Evolutionary conservation across 345 rosid species (phyloP).

Genomic region (Eutrema heterophyllum): DNA sequence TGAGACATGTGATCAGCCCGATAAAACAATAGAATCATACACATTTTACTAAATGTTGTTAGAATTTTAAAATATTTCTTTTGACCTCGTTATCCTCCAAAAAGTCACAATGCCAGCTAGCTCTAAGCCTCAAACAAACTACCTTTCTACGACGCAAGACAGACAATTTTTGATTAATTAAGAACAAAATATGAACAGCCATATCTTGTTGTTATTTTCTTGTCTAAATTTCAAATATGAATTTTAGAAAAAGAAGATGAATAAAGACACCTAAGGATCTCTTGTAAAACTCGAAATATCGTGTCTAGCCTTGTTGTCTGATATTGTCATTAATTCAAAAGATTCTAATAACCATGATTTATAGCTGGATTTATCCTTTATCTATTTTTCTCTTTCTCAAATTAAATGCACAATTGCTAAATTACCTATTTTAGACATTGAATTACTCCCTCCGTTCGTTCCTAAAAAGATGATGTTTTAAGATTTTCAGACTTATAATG

Average conservation of each 20-base stretch:
- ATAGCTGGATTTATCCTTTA: background rate
- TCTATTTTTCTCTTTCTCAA: background rate
- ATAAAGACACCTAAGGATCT: conserved; percentile 8
- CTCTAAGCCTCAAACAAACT: background rate
- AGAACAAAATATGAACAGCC: background rate
- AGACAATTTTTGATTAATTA: background rate
- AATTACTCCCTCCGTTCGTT: background rate
- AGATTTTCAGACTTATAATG: too few relatives aligned
- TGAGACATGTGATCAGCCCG: conserved; percentile 22
- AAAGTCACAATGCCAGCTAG: conserved; percentile 27
- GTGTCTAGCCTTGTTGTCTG: background rate
- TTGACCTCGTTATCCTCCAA: conserved; percentile 28
- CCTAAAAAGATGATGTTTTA: too few relatives aligned
- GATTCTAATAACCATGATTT: background rate
- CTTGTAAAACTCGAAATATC: conserved; percentile 12
- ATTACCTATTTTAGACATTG: background rate
- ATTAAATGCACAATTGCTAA: background rate
- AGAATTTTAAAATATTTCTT: conserved; percentile 9
- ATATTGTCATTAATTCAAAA: background rate
- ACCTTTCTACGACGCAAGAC: conserved; percentile 17
- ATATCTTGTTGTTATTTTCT: conserved; percentile 14
- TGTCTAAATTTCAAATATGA: background rate
- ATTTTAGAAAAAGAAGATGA: background rate
- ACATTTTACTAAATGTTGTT: conserved; percentile 5
- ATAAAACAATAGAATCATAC: conserved; percentile 17